phyloP scores from a whole-genome alignment of 2,329 filamentous ascomycete genomes.

The Ascochyta rabiei region DNA sequence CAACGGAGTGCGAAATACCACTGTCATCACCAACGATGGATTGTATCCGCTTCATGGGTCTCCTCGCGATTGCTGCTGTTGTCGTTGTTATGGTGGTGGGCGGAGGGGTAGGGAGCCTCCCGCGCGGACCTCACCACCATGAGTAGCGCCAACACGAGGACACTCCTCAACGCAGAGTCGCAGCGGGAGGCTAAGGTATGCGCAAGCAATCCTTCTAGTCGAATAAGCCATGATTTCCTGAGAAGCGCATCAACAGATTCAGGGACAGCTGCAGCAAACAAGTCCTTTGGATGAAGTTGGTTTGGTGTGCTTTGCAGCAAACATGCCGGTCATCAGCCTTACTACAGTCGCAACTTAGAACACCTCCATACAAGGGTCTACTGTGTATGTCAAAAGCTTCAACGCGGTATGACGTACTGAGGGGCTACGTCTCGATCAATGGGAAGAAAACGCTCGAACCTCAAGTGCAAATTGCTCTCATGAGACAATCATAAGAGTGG shows the following conservation, averaged over 20 bases:
- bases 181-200: not conserved
- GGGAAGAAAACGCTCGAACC: too few species aligned
- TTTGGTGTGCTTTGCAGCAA: not conserved
- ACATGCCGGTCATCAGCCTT: not conserved
- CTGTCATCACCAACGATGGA: not conserved
- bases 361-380: not conserved
- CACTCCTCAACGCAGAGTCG: not conserved
- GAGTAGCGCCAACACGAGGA: not conserved
- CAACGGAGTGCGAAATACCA: not conserved
- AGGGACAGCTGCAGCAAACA: not conserved
- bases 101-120: not conserved
- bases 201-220: not conserved
- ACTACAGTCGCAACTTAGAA: not conserved
- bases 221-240: not conserved
- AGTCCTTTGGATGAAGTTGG: not conserved
- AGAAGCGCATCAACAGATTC: not conserved
- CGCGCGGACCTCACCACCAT: slow-evolving; percentile 1
- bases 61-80: not conserved
- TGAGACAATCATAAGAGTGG: too few species aligned
- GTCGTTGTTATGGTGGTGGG: not conserved
- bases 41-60: not conserved
- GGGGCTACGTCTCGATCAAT: too few species aligned
- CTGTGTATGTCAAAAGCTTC: not conserved
- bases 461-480: too few species aligned
- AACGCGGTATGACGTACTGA: too few species aligned